Evolutionary conservation across 805 yeast genomes (phyloP), one percentile per base, ranked within the genome.

Genomic region (Debaryomyces hansenii): DNA sequence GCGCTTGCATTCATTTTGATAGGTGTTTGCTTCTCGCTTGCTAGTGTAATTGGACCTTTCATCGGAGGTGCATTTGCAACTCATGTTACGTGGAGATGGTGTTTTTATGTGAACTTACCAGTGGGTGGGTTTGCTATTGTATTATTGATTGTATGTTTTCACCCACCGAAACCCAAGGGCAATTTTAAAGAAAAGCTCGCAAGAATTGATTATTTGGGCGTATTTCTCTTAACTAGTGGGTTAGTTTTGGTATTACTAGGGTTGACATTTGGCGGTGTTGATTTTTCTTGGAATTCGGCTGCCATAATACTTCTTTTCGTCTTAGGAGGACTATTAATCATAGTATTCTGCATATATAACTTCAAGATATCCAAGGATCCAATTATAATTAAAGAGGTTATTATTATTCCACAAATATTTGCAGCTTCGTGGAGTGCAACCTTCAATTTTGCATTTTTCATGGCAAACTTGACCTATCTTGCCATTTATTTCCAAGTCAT

Each of bases 1-100:
- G 63, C 80, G 0, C 50, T 72, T 31, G 58, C 73, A 5, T 64
- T 74, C 60, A 61, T 72, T 6, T 48, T 67, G 4, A 55, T 74
- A 27, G 74, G 76, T 0, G 59, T 69, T 5, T 70, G 75, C 0
- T 81, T 74, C 54, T 75, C 79, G 0, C 63, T 77, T 2, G 77
- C 85, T 0, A 70, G 79, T 7, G 82, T 79, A 7, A 52, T 73
- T 18, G 90, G 90, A 1, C 90, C 90, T 0, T 66, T 83, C 34
- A 58, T 84, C 20, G 90, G 89, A 11, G 90, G 90, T 27, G 83
- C 82, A 0, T 77, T 85, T 46, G 74, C 87, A 1, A 64, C 79
- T 2, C 66, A 75, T 42, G 80, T 74, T 4, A 66, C 79, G n/a
- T 85, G 90, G 90, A 70, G 90, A 56, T 84, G 90, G 89, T 81